phyloP scores from a whole-genome alignment of 495 filamentous ascomycete species.

The Penicillium odoratum region DNA sequence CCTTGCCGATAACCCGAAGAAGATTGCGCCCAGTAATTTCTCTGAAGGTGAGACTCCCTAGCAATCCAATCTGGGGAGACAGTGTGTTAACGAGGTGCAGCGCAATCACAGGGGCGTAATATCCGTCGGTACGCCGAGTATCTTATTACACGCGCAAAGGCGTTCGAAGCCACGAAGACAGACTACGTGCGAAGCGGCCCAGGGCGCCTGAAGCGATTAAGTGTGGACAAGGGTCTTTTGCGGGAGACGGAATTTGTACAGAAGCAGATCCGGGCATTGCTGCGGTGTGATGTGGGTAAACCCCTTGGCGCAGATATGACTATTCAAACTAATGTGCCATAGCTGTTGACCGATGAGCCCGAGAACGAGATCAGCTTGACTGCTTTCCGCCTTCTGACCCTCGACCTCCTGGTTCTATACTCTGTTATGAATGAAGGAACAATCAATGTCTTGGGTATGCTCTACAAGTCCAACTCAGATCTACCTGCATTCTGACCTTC shows the following conservation, averaged over 20 bases:
- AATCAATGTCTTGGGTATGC: conserved; percentile 91
- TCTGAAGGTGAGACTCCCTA: conserved; percentile 72
- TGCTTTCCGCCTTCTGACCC: conserved; percentile 88
- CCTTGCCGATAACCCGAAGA: conserved; percentile 77
- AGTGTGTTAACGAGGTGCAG: conserved; percentile 37
- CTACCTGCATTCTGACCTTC: conserved; percentile 19
- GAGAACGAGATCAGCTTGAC: conserved; percentile 98
- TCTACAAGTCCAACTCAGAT: neutral
- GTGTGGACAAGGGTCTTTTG: conserved; percentile 89
- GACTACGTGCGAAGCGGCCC: conserved; percentile 89
- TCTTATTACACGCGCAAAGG: conserved; percentile 75
- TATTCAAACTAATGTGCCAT: conserved; percentile 27
- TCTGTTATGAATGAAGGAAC: conserved; percentile 96
- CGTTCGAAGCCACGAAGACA: conserved; percentile 78
- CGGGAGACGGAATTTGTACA: conserved; percentile 93
- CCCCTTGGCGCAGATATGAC: neutral
- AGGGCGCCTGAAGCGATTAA: conserved; percentile 77
- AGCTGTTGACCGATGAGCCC: conserved; percentile 84
- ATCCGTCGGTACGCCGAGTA: conserved; percentile 91
- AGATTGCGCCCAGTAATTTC: conserved; percentile 84
- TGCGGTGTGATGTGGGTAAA: conserved; percentile 82
- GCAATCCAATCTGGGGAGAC: neutral
- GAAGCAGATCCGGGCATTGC: conserved; percentile 76
- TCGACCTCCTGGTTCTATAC: conserved; percentile 88
- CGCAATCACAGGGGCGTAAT: conserved; percentile 94